These are phyloP conservation scores for Cyberlindnera xylosilytica DNA, from an alignment of 805 yeast genomes.

Conservation along the genomic window DNA sequence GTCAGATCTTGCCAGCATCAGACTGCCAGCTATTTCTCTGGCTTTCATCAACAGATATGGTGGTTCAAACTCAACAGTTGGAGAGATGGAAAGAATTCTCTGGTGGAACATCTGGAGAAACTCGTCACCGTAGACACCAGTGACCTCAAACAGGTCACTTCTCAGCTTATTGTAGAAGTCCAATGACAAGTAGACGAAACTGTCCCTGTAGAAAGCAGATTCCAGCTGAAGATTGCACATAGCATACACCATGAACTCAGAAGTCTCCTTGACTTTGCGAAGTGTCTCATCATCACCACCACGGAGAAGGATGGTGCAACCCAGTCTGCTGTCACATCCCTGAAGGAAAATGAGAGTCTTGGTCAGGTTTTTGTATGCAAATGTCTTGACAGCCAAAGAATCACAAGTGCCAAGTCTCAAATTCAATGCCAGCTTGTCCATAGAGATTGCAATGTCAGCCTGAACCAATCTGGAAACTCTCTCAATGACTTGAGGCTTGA, in stretches of 20 bases:
- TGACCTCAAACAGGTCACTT: constrained; percentile 10
- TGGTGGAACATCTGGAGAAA: constrained; percentile 39
- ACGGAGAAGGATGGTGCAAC: constrained; percentile 83
- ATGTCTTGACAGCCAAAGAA: constrained; percentile 67
- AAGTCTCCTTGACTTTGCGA: constrained; percentile 67
- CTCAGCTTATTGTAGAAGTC: constrained; percentile 31
- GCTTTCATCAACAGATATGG: constrained; percentile 63
- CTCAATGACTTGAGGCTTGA: constrained; percentile 79
- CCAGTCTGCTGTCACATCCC: constrained; percentile 71
- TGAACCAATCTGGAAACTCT: constrained; percentile 74
- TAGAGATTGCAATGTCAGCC: constrained; percentile 82
- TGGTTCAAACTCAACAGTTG: constrained; percentile 69
- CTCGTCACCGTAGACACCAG: constrained; percentile 31
- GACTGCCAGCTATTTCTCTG: constrained; percentile 45
- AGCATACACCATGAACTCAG: constrained; percentile 77
- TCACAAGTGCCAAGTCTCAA: constrained; percentile 76
- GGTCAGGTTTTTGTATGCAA: constrained; percentile 47
- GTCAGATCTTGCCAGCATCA: constrained; percentile 25
- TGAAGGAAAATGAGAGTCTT: constrained; percentile 77
- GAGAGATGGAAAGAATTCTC: constrained; percentile 77
- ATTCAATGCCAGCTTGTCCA: constrained; percentile 74
- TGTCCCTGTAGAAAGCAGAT: constrained; percentile 67
- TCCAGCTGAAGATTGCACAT: constrained; percentile 80
- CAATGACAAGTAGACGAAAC: constrained; percentile 52
- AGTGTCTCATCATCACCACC: constrained; percentile 67